phyloP scores from a whole-genome alignment of 495 filamentous ascomycete genomes.

The Aspergillus baeticus region DNA sequence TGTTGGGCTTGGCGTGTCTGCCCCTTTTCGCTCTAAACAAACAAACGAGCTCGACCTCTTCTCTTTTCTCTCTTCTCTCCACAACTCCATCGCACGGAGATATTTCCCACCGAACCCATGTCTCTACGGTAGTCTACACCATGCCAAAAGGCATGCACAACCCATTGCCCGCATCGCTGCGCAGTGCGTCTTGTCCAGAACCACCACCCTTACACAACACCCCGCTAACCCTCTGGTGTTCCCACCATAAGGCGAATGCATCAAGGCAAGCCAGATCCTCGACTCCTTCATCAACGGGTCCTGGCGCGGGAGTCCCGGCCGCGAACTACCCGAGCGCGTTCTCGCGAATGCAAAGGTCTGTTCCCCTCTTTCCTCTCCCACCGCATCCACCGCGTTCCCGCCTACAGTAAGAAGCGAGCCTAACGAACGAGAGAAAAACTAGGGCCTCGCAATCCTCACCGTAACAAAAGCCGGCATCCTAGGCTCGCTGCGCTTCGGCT shows the following conservation, averaged over 20 bases:
- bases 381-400: too few species aligned
- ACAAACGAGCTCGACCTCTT: too few species aligned
- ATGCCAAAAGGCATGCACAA: conserved; percentile 58
- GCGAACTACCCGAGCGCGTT: conserved; percentile 80
- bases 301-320: conserved; percentile 85
- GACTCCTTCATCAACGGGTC: conserved; percentile 83
- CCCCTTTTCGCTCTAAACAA: too few species aligned
- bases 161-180: conserved; percentile 57
- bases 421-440: too few species aligned
- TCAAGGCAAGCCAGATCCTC: conserved; percentile 81
- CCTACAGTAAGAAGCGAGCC: too few species aligned
- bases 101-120: too few species aligned
- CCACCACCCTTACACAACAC: not conserved
- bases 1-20: too few species aligned
- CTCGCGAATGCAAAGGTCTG: conserved; percentile 82
- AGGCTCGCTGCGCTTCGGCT: conserved; percentile 81
- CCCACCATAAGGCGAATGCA: conserved; percentile 62
- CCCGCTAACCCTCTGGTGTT: not conserved
- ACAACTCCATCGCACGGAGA: too few species aligned
- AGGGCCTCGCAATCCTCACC: conserved; percentile 90
- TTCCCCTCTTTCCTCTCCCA: conserved; percentile 8
- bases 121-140: not conserved
- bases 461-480: conserved; percentile 90
- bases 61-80: too few species aligned
- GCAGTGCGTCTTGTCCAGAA: conserved; percentile 36